Conservation (phyloP, 2,329 filamentous ascomycete genomes). For the Epichloe glyceriae region DNA sequence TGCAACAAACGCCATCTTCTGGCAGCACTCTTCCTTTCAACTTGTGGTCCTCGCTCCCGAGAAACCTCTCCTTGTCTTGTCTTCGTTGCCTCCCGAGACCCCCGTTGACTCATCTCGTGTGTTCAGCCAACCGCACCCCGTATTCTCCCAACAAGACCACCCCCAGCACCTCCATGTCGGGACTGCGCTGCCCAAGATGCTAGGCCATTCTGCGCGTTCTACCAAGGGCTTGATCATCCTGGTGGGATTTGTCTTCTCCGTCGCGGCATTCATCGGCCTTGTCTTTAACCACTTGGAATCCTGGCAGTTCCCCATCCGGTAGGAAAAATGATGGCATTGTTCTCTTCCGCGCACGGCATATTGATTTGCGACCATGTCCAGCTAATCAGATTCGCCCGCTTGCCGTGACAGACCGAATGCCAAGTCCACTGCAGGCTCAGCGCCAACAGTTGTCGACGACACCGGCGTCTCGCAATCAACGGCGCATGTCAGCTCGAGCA, state of each 20-base stretch:
- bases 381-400: neutral
- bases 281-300: constrained; percentile 20
- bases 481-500: neutral
- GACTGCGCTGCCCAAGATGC: constrained; percentile 10
- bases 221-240: constrained; percentile 18
- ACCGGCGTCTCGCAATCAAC: neutral
- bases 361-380: neutral
- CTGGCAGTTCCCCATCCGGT: constrained; percentile 13
- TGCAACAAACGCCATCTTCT: no score
- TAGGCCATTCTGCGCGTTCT: constrained; percentile 17
- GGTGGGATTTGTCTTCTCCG: constrained; percentile 19
- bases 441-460: neutral
- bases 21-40: no score
- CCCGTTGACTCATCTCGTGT: no score
- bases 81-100: no score
- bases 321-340: neutral
- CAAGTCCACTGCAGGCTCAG: neutral
- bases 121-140: neutral
- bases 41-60: no score
- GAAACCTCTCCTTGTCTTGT: no score
- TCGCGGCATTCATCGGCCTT: constrained; percentile 19
- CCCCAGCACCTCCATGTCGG: neutral
- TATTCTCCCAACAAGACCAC: neutral
- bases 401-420: neutral
- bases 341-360: neutral